A percentile compares a stretch with the other conserved stretches of the same genome.
Evolutionary conservation across 441 rosid genomes (phyloP).

Genomic region (Arabidopsis lyrata): DNA sequence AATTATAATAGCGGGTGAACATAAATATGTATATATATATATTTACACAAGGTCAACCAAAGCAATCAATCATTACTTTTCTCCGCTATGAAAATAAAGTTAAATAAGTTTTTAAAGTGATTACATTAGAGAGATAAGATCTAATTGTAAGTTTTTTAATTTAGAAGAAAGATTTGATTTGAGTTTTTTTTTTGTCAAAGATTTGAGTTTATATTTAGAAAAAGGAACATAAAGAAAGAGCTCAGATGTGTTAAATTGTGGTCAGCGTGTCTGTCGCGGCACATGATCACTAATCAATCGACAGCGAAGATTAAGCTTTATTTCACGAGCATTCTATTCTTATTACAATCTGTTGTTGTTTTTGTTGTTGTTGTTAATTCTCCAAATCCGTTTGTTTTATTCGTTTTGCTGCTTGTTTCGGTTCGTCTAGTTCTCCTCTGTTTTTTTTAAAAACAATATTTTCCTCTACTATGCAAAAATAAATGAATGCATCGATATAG

Average conservation of each 20-base stretch:
- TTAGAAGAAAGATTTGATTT: slow-evolving; percentile 17
- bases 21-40: background rate
- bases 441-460: background rate
- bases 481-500: background rate
- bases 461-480: background rate
- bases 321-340: slow-evolving; percentile 41
- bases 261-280: slow-evolving; percentile 70
- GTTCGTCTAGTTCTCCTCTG: slow-evolving; percentile 3
- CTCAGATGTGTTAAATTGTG: slow-evolving; percentile 43
- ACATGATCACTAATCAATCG: slow-evolving; percentile 53
- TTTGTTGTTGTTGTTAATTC: background rate
- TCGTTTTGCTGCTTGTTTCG: slow-evolving; percentile 30
- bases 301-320: slow-evolving; percentile 47
- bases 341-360: background rate
- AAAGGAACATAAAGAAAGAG: slow-evolving; percentile 15
- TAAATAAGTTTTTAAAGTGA: slow-evolving; percentile 3
- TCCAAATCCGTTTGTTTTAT: slow-evolving; percentile 6
- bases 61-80: slow-evolving; percentile 28
- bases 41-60: slow-evolving; percentile 26
- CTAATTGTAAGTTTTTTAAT: slow-evolving; percentile 9
- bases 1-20: background rate
- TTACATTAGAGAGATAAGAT: slow-evolving; percentile 25
- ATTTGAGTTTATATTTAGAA: background rate
- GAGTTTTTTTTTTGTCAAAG: no score
- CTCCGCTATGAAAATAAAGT: slow-evolving; percentile 3